Evolutionary conservation across 2,329 filamentous ascomycete species (phyloP), one percentile per base, ranked within the genome.

Genomic region (Colletotrichum sp.): DNA sequence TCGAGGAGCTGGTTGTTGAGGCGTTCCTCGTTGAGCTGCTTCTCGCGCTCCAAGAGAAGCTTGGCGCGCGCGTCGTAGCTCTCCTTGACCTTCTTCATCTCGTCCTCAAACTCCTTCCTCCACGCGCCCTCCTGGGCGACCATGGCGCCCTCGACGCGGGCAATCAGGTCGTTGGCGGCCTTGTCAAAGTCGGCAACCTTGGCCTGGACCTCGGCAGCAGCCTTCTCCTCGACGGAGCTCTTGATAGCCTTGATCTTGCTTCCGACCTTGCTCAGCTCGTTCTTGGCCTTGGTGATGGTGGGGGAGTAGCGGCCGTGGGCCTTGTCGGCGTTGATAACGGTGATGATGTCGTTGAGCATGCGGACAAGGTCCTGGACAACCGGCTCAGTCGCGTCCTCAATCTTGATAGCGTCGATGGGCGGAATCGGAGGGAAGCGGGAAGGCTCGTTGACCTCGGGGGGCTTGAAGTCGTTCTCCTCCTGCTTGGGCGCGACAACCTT

Each of bases 291-390:
- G 79, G 90, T 88, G 74, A 99, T 93, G 1, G 95, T 93, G 4
- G 91, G 90, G 68, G 92, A 92, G 86, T 97, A 98, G 84, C 94
- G 95, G 79, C 90, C 90, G 77, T 93, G 91, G 73, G 95, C 92
- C 77, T 93, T 92, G 83, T 98, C 96, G 74, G 94, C 94, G 84
- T 98, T 98, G 83, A 98, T 93, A 63, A 98, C 95, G 11, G 95
- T 93, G 82, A 99, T 98, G 80, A 99, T 94, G 84, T 98, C 95
- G 86, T 99, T 99, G 80, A 99, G 90, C 87, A 98, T 96, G 87
- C 95, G 96, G 75, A 98, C 95, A 8, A 99, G 89, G 81, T 98
- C 95, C 85, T 98, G 96, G 27, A 98, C 94, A 44, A 98, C 91
- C 32, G 95, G 94, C 83, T 98, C 96, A 75, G 93, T 92, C 69